Conservation (phyloP, 345 rosid genomes). For the Clausena lansium region DNA sequence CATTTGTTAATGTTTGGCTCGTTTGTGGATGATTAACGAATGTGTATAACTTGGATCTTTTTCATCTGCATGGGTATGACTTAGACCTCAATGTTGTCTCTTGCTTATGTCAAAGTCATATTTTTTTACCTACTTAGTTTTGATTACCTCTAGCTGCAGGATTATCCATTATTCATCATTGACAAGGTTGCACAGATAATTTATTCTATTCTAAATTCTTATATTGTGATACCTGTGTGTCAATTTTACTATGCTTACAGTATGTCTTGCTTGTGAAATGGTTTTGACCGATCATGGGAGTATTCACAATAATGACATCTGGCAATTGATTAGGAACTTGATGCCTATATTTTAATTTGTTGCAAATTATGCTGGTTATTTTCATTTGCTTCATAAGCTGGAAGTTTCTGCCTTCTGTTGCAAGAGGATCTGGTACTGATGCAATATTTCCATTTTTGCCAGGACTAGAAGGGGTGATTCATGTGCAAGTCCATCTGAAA, state of each 20-base stretch:
- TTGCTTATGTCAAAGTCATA: neutral
- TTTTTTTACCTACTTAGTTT: neutral
- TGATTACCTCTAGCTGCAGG: neutral
- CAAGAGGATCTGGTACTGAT: slow-evolving; percentile 7
- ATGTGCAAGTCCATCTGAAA: neutral
- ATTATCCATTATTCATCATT: neutral
- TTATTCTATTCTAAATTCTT: neutral
- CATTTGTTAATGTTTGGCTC: neutral
- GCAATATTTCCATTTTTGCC: neutral
- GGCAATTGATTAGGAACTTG: neutral
- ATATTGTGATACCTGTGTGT: neutral
- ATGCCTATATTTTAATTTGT: neutral
- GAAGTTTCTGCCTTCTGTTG: neutral
- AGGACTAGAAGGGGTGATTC: slow-evolving; percentile 17
- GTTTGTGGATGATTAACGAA: neutral
- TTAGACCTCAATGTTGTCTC: neutral
- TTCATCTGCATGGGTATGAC: neutral
- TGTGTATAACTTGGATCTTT: no score
- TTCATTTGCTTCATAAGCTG: neutral
- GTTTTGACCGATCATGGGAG: neutral
- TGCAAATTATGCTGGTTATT: neutral
- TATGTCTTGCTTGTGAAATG: neutral
- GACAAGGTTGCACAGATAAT: neutral
- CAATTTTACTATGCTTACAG: neutral
- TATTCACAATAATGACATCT: neutral